These are phyloP conservation scores for Leccinellum luteum DNA, from an alignment of 768 basidiomycete genomes.

Conservation along the genomic window DNA sequence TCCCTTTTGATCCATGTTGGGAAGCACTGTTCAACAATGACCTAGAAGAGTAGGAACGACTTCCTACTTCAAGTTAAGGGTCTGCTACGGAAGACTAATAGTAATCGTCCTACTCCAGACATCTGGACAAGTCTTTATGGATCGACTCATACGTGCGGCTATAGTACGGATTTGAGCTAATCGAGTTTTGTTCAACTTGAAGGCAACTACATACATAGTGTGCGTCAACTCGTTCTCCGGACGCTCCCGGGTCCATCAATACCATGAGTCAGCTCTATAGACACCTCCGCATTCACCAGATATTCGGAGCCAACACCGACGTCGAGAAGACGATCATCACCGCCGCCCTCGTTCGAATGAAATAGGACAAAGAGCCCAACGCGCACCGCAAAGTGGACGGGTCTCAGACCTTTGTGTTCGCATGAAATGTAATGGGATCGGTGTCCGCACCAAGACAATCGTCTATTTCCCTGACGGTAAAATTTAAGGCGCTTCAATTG, in stretches of 20 bases:
- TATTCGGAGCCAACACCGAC: constrained; percentile 95
- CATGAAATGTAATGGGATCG: constrained; percentile 56
- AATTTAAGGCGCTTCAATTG: constrained; percentile 62
- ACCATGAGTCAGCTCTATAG: constrained; percentile 82
- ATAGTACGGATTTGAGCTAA: no score
- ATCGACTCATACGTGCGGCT: no score
- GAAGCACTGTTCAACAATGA: no score
- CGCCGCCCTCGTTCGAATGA: constrained; percentile 63
- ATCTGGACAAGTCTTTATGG: no score
- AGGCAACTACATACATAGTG: no score
- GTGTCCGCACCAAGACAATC: constrained; percentile 60
- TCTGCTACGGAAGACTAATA: no score
- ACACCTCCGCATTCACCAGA: constrained; percentile 81
- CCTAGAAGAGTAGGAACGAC: no score
- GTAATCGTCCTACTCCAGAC: no score
- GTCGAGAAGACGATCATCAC: constrained; percentile 94
- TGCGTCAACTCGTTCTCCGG: constrained; percentile 68
- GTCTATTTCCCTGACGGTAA: constrained; percentile 69
- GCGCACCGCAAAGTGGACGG: constrained; percentile 70
- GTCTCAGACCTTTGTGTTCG: constrained; percentile 78
- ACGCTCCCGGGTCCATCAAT: constrained; percentile 10
- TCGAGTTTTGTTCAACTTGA: no score
- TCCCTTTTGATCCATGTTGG: no score
- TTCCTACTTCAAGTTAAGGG: no score
- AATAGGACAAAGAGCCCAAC: constrained; percentile 40